A percentile compares a stretch with the other conserved stretches of the same genome.
These are phyloP conservation scores for Lentinula boryana DNA, from an alignment of 768 basidiomycete genomes.

Conservation along the genomic window DNA sequence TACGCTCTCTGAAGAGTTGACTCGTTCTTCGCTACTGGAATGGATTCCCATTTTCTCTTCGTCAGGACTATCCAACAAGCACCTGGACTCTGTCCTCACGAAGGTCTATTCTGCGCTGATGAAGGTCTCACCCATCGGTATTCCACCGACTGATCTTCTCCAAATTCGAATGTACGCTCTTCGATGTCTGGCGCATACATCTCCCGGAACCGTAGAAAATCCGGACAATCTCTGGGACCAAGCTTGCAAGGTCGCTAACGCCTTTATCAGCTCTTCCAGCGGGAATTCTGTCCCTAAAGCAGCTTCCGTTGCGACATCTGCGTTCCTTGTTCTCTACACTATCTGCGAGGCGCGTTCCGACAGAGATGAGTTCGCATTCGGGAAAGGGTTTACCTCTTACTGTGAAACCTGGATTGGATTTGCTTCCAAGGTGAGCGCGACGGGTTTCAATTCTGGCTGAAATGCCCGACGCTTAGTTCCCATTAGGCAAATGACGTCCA, in stretches of 20 bases:
- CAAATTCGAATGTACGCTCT: conserved; percentile 42
- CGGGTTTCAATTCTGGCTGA: not conserved
- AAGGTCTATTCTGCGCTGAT: conserved; percentile 53
- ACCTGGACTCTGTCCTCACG: conserved; percentile 52
- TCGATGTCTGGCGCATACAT: conserved; percentile 40
- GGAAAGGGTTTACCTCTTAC: conserved; percentile 50
- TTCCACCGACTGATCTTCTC: conserved; percentile 22
- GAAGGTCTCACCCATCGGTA: conserved; percentile 18
- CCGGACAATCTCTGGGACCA: conserved; percentile 70
- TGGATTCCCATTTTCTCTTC: conserved; percentile 45
- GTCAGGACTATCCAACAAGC: conserved; percentile 37
- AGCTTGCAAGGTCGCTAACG: conserved; percentile 39
- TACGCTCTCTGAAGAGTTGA: conserved; percentile 12
- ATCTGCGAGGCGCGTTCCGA: conserved; percentile 31
- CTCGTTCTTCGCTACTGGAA: conserved; percentile 31
- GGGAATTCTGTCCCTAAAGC: conserved; percentile 21
- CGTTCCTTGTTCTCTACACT: conserved; percentile 38
- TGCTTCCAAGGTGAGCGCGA: conserved; percentile 50
- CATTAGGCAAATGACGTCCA: conserved; percentile 41
- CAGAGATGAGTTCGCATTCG: conserved; percentile 34
- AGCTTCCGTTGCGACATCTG: conserved; percentile 29
- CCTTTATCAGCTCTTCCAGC: conserved; percentile 32
- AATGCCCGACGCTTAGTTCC: not conserved
- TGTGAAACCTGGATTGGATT: conserved; percentile 72
- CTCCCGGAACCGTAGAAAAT: conserved; percentile 38